phyloP scores from a whole-genome alignment of 306 rosid species.

The Arachis hypogaea region DNA sequence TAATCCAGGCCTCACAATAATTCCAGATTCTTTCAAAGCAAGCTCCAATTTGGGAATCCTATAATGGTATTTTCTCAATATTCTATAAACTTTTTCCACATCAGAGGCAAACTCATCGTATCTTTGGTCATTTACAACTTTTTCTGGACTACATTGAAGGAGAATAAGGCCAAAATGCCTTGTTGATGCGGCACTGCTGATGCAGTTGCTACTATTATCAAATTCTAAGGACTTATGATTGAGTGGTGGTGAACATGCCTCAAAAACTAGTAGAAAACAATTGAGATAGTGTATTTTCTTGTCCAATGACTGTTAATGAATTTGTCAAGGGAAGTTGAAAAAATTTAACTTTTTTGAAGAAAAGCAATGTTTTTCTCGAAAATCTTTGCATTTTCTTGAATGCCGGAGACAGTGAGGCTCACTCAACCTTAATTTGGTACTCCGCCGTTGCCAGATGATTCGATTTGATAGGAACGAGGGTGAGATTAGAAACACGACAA shows the following conservation, averaged over 20 bases:
- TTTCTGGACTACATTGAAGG: conserved; percentile 38
- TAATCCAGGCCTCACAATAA: conserved; percentile 66
- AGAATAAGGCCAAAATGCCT: conserved; percentile 50
- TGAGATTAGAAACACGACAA: no score
- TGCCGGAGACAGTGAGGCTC: no score
- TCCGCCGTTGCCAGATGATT: no score
- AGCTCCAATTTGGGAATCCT: conserved; percentile 81
- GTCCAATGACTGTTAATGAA: conserved; percentile 3
- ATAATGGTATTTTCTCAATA: conserved; percentile 67
- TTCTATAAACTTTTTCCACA: conserved; percentile 72
- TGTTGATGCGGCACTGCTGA: neutral
- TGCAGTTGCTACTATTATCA: neutral
- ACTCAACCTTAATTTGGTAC: no score
- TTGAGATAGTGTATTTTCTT: conserved; percentile 18
- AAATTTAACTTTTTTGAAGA: conserved; percentile 32
- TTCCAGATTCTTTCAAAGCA: conserved; percentile 76
- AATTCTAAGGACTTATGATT: conserved; percentile 17
- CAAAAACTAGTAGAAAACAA: conserved; percentile 34
- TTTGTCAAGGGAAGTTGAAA: conserved; percentile 12
- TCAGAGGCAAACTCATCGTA: conserved; percentile 70
- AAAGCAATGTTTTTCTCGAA: conserved; percentile 30
- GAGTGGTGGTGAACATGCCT: conserved; percentile 15
- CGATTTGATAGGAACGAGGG: no score
- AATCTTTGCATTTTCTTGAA: conserved; percentile 47
- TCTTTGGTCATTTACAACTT: conserved; percentile 29